Conservation (phyloP, 768 basidiomycete genomes). For the Psilocybe azurescens region DNA sequence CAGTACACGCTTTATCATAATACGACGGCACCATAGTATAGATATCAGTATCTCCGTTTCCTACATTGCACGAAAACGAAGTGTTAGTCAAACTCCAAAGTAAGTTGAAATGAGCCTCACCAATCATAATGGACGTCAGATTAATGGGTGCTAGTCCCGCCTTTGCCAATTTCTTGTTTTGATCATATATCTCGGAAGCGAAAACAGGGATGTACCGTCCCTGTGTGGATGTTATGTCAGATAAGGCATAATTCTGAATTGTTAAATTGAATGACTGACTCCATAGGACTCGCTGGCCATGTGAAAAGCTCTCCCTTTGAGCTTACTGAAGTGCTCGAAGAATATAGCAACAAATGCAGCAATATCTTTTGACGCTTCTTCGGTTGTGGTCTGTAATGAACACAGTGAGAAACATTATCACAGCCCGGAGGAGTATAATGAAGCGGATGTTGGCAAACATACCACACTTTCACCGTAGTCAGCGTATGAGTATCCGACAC, state of each 20-base stretch:
- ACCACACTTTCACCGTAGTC: slow-evolving; percentile 61
- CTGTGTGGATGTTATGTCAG: slow-evolving; percentile 31
- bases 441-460: neutral
- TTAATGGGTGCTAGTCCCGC: slow-evolving; percentile 65
- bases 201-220: slow-evolving; percentile 78
- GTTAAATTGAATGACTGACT: slow-evolving; percentile 34
- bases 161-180: slow-evolving; percentile 58
- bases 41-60: slow-evolving; percentile 68
- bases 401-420: neutral
- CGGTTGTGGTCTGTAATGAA: slow-evolving; percentile 55
- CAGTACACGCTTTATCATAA: slow-evolving; percentile 61
- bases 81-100: too few species aligned
- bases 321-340: slow-evolving; percentile 74
- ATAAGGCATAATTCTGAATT: too few species aligned
- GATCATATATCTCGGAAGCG: slow-evolving; percentile 79
- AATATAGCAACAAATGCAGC: slow-evolving; percentile 75
- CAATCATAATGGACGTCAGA: slow-evolving; percentile 74
- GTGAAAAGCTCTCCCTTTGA: slow-evolving; percentile 70
- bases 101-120: slow-evolving; percentile 30
- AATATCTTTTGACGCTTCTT: slow-evolving; percentile 73
- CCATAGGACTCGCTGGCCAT: slow-evolving; percentile 82
- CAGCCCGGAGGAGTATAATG: neutral
- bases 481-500: slow-evolving; percentile 67
- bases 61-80: slow-evolving; percentile 29
- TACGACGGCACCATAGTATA: slow-evolving; percentile 45